Evolutionary conservation across 495 filamentous ascomycete species (phyloP), one percentile per base, ranked within the genome.

Genomic region (Aspergillus ellipticus): DNA sequence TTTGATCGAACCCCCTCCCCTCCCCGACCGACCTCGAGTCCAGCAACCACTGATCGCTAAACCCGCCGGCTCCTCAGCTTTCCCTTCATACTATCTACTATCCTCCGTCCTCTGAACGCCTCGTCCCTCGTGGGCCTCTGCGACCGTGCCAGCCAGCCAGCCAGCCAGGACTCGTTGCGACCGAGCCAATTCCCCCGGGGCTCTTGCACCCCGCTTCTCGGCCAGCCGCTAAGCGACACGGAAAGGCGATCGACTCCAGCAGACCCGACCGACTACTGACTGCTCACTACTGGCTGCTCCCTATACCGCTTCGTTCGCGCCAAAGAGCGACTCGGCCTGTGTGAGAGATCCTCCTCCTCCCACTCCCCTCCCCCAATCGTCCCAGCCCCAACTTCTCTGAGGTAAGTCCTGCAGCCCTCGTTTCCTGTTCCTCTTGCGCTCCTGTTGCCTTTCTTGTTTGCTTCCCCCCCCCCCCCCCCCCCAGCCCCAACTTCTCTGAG

Each of bases 161-260:
- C 13, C 39, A 1, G n/a, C 21, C 15, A 42, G 13, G 43, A 20
- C 24, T 29, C 42, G 20, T 43, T 49, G 42, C 48, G 47, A 43
- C 15, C 33, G 41, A 56, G 42, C 28, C 53, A 53, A 51, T 58
- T 52, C 57, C 28, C 55, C 50, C 54, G 58, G 55, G 62, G 56
- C 53, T 39, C 33, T 61, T 33, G 48, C 63, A 59, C 63, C 63
- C 63, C 63, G 57, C 63, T 61, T 60, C 62, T 42, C 53, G 61
- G 42, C 57, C 56, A 66, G 63, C 68, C 66, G 72, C 73, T 75
- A 74, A 75, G 73, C 73, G 74, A 75, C 74, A 74, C 71, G 67
- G 71, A 74, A 45, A 65, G 64, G 56, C 61, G 63, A 73, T 73
- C 67, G 59, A 62, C 57, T 64, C 63, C 58, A 65, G 65, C 64